Evolutionary conservation across 805 yeast species (phyloP).

Genomic region (Myxozyma monticola): DNA sequence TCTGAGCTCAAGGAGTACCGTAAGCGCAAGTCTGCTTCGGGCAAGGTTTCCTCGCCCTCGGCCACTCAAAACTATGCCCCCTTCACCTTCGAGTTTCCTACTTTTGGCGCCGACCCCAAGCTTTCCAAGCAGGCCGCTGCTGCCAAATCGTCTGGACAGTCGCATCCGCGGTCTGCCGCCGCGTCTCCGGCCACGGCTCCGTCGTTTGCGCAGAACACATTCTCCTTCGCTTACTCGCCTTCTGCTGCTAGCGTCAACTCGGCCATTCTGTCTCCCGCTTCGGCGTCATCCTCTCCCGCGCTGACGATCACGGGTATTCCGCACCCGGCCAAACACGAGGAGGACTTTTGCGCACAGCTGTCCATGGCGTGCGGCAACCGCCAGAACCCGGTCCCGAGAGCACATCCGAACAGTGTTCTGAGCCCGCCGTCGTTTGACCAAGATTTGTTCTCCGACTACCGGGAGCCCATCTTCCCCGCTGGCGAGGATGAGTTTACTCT

Average conservation of each 20-base stretch:
- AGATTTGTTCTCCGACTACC: conserved; percentile 37
- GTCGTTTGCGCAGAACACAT: not conserved
- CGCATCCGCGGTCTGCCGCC: conserved; percentile 8
- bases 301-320: conserved; percentile 6
- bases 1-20: conserved; percentile 66
- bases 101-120: conserved; percentile 39
- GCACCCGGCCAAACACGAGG: conserved; percentile 44
- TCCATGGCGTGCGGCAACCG: conserved; percentile 81
- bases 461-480: conserved; percentile 19
- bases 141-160: not conserved
- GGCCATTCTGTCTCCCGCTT: conserved; percentile 12
- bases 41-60: conserved; percentile 19
- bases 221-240: conserved; percentile 9
- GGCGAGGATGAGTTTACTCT: conserved; percentile 38
- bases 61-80: conserved; percentile 23
- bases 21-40: conserved; percentile 34
- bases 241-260: not conserved
- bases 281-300: conserved; percentile 10
- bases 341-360: conserved; percentile 73
- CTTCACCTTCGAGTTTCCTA: conserved; percentile 59
- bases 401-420: conserved; percentile 30
- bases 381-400: conserved; percentile 63
- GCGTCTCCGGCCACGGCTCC: conserved; percentile 6
- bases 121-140: not conserved
- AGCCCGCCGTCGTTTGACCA: conserved; percentile 36